A percentile compares a stretch with the other conserved stretches of the same genome.
phyloP scores from a whole-genome alignment of 768 basidiomycete species.

The Nidularia pulvinata region DNA sequence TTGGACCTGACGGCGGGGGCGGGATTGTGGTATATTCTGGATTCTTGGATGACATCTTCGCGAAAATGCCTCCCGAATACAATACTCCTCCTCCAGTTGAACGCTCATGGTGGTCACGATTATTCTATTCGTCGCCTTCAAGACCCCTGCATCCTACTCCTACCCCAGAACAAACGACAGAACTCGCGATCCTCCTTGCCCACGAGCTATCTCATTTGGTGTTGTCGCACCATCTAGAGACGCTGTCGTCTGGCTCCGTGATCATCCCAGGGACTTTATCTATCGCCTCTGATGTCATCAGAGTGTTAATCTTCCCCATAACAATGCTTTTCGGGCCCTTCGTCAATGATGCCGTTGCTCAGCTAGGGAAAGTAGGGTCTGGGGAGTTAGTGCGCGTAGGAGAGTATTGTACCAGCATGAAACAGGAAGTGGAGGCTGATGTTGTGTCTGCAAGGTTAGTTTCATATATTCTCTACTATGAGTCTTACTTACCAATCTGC shows the following conservation, averaged over 20 bases:
- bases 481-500: slow-evolving; percentile 4
- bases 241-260: slow-evolving; percentile 82
- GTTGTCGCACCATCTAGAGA: slow-evolving; percentile 90
- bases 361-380: slow-evolving; percentile 75
- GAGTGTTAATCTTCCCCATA: slow-evolving; percentile 83
- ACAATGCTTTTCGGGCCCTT: slow-evolving; percentile 95
- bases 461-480: slow-evolving; percentile 1
- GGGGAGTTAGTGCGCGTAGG: slow-evolving; percentile 73
- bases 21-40: slow-evolving; percentile 96
- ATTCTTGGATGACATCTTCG: slow-evolving; percentile 85
- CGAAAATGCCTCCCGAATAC: slow-evolving; percentile 33
- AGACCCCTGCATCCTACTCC: slow-evolving; percentile 49
- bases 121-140: slow-evolving; percentile 36
- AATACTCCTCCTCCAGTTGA: slow-evolving; percentile 13
- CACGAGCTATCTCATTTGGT: slow-evolving; percentile 95
- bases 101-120: slow-evolving; percentile 49
- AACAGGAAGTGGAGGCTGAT: slow-evolving; percentile 93
- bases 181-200: slow-evolving; percentile 88
- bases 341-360: slow-evolving; percentile 90
- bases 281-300: slow-evolving; percentile 71
- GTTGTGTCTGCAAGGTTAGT: slow-evolving; percentile 79
- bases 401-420: slow-evolving; percentile 75
- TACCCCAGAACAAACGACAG: slow-evolving; percentile 80
- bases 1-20: slow-evolving; percentile 88
- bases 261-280: slow-evolving; percentile 81